These are phyloP conservation scores for Closterium sp. DNA, from an alignment of 139 green algal species.

Conservation along the genomic window DNA sequence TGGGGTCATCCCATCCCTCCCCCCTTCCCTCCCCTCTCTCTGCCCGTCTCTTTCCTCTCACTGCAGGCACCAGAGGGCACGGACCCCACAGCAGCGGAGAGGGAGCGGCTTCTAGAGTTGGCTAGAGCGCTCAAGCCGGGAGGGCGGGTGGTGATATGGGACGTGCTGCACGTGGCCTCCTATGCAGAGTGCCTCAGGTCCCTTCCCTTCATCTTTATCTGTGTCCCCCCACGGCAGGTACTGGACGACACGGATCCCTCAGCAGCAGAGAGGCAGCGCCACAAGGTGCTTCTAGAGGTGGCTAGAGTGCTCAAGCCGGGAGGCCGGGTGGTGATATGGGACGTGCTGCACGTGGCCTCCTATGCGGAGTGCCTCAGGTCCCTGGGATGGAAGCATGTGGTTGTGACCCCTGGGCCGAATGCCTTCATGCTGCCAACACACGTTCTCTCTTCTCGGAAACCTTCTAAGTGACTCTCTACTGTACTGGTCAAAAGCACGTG, in stretches of 20 bases:
- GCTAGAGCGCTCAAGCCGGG: slow-evolving; percentile 12
- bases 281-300: background rate
- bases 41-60: too few relatives aligned
- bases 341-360: slow-evolving; percentile 7
- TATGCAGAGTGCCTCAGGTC: slow-evolving; percentile 1
- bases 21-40: background rate
- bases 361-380: slow-evolving; percentile 22
- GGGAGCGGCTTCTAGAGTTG: slow-evolving; percentile 6
- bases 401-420: background rate
- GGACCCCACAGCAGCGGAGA: background rate
- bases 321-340: slow-evolving; percentile 27
- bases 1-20: slow-evolving; percentile 23
- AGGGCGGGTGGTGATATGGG: slow-evolving; percentile 18
- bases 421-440: background rate
- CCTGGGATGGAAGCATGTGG: background rate
- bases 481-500: background rate
- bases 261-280: background rate
- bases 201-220: background rate
- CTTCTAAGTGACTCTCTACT: too few relatives aligned
- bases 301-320: slow-evolving; percentile 21
- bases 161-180: slow-evolving; percentile 9
- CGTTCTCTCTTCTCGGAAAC: background rate
- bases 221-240: background rate
- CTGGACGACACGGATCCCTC: background rate
- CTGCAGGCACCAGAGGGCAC: background rate